Percentiles rank a stretch among this genome's conserved stretches.
These are phyloP conservation scores for Sugiyamaella marilandica DNA, from an alignment of 805 yeast genomes.

Conservation along the genomic window DNA sequence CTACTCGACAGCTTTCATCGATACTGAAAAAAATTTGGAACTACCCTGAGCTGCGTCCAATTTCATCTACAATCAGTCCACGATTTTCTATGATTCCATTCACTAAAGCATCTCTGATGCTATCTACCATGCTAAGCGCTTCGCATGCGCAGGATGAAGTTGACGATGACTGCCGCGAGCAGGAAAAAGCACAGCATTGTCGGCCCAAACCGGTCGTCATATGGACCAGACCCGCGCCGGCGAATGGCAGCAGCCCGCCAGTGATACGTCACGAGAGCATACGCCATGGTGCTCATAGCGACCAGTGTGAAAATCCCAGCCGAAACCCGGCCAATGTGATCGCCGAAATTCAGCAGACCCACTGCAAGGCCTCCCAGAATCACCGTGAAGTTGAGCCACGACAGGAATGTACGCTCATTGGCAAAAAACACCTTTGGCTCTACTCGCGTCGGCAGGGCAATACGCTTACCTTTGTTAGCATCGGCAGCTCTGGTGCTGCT, in stretches of 20 bases:
- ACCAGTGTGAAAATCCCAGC: slow-evolving; percentile 93
- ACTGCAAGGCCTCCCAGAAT: slow-evolving; percentile 95
- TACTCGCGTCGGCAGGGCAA: slow-evolving; percentile 95
- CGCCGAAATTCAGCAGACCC: slow-evolving; percentile 95
- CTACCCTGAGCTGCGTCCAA: no score
- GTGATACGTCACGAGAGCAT: slow-evolving; percentile 92
- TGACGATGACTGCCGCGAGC: slow-evolving; percentile 87
- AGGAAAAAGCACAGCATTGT: slow-evolving; percentile 94
- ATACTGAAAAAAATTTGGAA: no score
- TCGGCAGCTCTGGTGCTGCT: not conserved
- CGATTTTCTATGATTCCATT: no score
- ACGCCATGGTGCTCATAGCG: slow-evolving; percentile 96
- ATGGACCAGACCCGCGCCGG: slow-evolving; percentile 97
- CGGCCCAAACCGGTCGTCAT: slow-evolving; percentile 97
- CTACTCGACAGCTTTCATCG: no score
- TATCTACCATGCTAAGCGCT: slow-evolving; percentile 6
- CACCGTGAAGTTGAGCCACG: slow-evolving; percentile 99
- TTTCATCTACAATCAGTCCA: no score
- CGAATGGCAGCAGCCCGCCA: slow-evolving; percentile 99
- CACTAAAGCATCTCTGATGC: no score
- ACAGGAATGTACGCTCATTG: slow-evolving; percentile 94
- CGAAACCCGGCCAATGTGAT: slow-evolving; percentile 81
- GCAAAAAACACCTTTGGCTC: slow-evolving; percentile 99
- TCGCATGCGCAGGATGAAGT: slow-evolving; percentile 74
- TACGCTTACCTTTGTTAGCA: slow-evolving; percentile 61